These are phyloP conservation scores for Saxophila tyrrhenica DNA, from an alignment of 495 filamentous ascomycete genomes.

Conservation along the genomic window DNA sequence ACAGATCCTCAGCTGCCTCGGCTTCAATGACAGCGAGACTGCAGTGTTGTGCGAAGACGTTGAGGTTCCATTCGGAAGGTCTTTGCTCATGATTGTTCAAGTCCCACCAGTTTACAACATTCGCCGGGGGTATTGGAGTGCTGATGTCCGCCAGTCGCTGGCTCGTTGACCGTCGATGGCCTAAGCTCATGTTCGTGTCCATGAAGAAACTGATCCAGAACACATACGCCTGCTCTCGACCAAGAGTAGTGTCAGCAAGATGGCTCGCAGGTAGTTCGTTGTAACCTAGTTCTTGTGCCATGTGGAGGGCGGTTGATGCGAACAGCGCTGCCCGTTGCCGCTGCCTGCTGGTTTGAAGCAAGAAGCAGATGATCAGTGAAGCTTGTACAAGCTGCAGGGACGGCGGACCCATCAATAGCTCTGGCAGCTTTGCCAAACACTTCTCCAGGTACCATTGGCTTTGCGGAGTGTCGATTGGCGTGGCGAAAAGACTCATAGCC, in stretches of 20 bases:
- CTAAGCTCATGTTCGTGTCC: neutral
- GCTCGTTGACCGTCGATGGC: neutral
- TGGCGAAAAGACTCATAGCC: neutral
- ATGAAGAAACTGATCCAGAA: neutral
- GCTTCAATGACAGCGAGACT: neutral
- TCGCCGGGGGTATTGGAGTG: neutral
- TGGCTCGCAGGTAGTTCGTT: neutral
- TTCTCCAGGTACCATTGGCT: neutral
- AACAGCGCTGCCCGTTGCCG: neutral
- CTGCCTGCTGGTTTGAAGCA: neutral
- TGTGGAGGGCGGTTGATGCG: neutral
- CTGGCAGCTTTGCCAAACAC: neutral
- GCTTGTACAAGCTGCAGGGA: neutral
- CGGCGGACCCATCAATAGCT: neutral
- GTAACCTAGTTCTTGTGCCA: neutral
- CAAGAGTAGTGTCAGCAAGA: neutral
- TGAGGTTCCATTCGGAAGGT: neutral
- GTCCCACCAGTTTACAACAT: neutral
- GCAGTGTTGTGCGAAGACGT: neutral
- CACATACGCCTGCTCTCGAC: neutral
- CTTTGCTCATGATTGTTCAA: neutral
- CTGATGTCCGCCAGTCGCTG: neutral
- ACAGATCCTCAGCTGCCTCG: neutral
- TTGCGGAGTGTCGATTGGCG: neutral
- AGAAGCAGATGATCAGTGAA: neutral